These are phyloP conservation scores for Penicillium sp. DNA, from an alignment of 2,329 filamentous ascomycete species.

Conservation along the genomic window DNA sequence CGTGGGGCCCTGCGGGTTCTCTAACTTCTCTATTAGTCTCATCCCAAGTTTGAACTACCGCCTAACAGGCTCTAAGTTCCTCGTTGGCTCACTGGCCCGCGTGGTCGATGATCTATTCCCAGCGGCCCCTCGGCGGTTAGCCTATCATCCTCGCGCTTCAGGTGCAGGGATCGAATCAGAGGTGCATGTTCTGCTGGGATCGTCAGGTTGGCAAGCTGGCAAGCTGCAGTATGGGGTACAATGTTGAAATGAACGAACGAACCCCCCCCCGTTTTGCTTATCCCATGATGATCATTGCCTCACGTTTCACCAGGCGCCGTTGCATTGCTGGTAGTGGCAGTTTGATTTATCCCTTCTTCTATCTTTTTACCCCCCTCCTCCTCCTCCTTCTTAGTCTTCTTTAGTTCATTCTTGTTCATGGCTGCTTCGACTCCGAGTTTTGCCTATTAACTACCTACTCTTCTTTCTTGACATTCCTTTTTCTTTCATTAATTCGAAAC, in stretches of 20 bases:
- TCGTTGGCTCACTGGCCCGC: conserved; percentile 32
- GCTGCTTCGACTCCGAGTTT: neutral
- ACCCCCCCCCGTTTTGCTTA: neutral
- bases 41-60: conserved; percentile 16
- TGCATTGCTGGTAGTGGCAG: neutral
- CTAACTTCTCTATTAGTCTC: neutral
- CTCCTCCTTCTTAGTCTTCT: neutral
- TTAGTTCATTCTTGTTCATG: conserved; percentile 9
- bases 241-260: neutral
- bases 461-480: conserved; percentile 16
- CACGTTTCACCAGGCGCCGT: conserved; percentile 20
- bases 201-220: conserved; percentile 20
- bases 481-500: conserved; percentile 6
- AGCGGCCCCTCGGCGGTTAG: conserved; percentile 17
- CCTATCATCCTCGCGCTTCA: conserved; percentile 26
- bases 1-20: conserved; percentile 28
- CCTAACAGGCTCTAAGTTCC: conserved; percentile 6
- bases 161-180: conserved; percentile 22
- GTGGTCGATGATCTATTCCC: conserved; percentile 32
- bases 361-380: conserved; percentile 4
- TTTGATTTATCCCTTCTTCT: conserved; percentile 5
- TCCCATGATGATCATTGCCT: conserved; percentile 18
- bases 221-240: conserved; percentile 13
- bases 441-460: neutral
- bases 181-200: conserved; percentile 25